Percentiles rank a stretch among this genome's conserved stretches.
These are phyloP conservation scores for Cryptosporidium felis DNA, from an alignment of 169 alveolate species.

Conservation along the genomic window DNA sequence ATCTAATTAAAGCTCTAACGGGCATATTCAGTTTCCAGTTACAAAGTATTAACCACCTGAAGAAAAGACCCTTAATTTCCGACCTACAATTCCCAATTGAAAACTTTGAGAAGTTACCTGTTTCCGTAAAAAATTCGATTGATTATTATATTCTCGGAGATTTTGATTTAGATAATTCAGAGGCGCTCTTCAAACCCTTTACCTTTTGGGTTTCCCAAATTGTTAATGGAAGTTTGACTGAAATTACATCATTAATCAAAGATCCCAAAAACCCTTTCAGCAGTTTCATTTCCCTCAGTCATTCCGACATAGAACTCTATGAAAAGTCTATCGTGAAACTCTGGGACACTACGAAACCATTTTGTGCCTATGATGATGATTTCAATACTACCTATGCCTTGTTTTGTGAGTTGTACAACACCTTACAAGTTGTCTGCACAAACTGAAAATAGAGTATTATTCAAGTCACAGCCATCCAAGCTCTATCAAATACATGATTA, in stretches of 20 bases:
- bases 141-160: background rate
- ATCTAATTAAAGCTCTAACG: background rate
- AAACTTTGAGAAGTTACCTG: background rate
- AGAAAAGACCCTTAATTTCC: background rate
- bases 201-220: constrained; percentile 44
- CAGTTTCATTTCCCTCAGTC: background rate
- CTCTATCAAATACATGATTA: too few relatives aligned
- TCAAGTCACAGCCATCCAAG: too few relatives aligned
- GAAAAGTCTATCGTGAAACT: constrained; percentile 5
- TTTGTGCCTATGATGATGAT: background rate
- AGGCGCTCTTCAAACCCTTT: background rate
- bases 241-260: background rate
- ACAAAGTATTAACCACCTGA: background rate
- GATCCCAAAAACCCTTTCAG: background rate
- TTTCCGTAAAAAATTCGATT: constrained; percentile 19
- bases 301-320: background rate
- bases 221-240: constrained; percentile 42
- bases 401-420: constrained; percentile 28
- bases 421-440: too few relatives aligned
- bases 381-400: constrained; percentile 28
- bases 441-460: too few relatives aligned
- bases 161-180: constrained; percentile 27
- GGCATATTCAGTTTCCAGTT: background rate
- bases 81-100: constrained; percentile 33
- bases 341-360: constrained; percentile 13